Evolutionary conservation across 768 basidiomycete genomes (phyloP), one percentile per base, ranked within the genome.

Genomic region (Lentinula sp.): DNA sequence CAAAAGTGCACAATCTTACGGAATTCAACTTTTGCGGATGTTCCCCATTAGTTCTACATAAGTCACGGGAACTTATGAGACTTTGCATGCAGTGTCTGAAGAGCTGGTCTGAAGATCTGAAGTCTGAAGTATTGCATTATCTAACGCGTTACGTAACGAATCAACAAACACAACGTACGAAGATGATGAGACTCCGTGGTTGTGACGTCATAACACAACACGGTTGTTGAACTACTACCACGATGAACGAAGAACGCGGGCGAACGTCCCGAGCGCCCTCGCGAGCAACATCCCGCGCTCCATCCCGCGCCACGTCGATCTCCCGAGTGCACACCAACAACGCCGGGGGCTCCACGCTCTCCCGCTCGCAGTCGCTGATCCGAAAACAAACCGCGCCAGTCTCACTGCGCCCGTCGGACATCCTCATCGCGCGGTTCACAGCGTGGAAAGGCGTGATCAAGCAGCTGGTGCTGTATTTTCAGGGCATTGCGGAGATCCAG

Each of bases 401-500:
- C 65, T 95, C 96, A 75, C 83, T 98, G 50, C 85, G 87, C 55
- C 95, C 95, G 0, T 93, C 92, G 9, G 96, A 99, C 73, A 85
- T 99, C 69, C 90, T 99, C 72, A 97, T 98, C 65, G 96, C 98
- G 73, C 88, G 91, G 33, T 94, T 94, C 69, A 82, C 88, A 7
- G 90, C 92, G 0, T 98, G 95, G 95, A 98, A 97, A 76, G 88
- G 86, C 56, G 96, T 98, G 67, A 93, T 96, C 53, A 96, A 95
- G 76, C 95, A 97, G 77, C 86, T 98, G 57, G 90, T 93, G 57
- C 88, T 91, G 1, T 97, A 95, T 74, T 95, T 95, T 62, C 89
- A 90, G 77, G 82, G 82, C 23, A 73, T 83, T 28, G 82, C 82
- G 0, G 95, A 98, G 71, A 96, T 98, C 62, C 90, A 99, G 77